A percentile compares a stretch with the other conserved stretches of the same genome.
phyloP scores from a whole-genome alignment of 495 filamentous ascomycete genomes.

The Geoglossum glabrum region DNA sequence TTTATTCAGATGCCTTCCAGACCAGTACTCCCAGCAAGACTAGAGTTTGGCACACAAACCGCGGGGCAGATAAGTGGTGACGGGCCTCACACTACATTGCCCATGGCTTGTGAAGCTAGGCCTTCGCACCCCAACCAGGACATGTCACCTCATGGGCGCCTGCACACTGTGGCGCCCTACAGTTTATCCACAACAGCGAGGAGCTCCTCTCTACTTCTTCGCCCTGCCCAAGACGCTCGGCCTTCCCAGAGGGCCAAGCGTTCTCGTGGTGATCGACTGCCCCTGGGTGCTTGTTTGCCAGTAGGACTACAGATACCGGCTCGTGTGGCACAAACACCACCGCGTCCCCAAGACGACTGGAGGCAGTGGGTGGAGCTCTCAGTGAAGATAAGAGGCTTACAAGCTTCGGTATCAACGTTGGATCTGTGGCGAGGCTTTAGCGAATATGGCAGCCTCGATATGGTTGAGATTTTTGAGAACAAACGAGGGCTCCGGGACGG shows the following conservation, averaged over 20 bases:
- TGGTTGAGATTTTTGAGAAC: slow-evolving; percentile 10
- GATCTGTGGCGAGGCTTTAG: slow-evolving; percentile 10
- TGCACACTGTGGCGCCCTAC: not conserved
- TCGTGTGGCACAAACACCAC: too few species aligned
- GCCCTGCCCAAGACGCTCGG: not conserved
- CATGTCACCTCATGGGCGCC: not conserved
- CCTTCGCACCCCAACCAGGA: not conserved
- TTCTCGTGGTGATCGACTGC: too few species aligned
- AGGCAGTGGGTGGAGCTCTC: slow-evolving; percentile 4
- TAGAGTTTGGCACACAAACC: not conserved
- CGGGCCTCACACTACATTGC: not conserved
- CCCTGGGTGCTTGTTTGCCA: too few species aligned
- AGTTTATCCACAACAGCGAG: not conserved
- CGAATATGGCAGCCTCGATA: slow-evolving; percentile 6
- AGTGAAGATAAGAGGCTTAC: slow-evolving; percentile 6
- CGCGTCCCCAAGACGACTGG: not conserved
- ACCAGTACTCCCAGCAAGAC: not conserved
- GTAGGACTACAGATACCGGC: too few species aligned
- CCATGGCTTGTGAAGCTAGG: not conserved
- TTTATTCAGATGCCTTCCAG: not conserved
- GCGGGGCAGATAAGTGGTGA: too few species aligned
- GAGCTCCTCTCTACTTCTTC: not conserved
- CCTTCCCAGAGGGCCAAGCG: not conserved
- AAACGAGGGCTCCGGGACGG: slow-evolving; percentile 1
- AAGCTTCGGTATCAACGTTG: slow-evolving; percentile 4